Evolutionary conservation across 257 asterid species (phyloP).

Genomic region (Solanum piurae): DNA sequence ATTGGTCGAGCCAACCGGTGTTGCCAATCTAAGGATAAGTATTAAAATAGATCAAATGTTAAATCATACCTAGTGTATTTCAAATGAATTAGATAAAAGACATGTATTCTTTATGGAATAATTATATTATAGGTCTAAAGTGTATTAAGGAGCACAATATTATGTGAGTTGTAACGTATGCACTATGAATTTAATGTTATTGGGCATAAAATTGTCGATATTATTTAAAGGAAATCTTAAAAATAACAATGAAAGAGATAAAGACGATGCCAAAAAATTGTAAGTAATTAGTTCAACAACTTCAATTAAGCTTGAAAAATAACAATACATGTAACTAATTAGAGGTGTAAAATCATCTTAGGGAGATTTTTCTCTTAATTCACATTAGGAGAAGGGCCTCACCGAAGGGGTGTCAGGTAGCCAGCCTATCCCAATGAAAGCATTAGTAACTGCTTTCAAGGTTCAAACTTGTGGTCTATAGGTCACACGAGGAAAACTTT

Average conservation of each 20-base stretch:
- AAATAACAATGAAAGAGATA: not conserved
- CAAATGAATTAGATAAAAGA: not conserved
- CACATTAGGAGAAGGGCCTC: not conserved
- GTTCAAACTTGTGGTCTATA: not conserved
- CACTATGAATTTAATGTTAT: not conserved
- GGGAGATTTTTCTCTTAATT: not conserved
- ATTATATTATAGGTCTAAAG: not conserved
- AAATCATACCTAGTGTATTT: not conserved
- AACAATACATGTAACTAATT: not conserved
- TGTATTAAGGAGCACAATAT: not conserved
- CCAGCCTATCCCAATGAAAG: not conserved
- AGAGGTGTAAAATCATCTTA: not conserved
- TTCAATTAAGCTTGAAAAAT: not conserved
- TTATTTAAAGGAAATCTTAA: not conserved
- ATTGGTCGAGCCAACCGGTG: not conserved
- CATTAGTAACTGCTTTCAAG: not conserved
- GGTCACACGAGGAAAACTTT: not conserved
- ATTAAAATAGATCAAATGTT: not conserved
- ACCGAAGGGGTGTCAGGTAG: not conserved
- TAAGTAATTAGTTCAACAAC: not conserved
- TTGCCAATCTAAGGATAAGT: not conserved
- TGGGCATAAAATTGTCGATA: not conserved
- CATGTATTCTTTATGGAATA: not conserved
- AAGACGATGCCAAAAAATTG: not conserved
- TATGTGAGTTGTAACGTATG: not conserved